A percentile compares a stretch with the other conserved stretches of the same genome.
These are phyloP conservation scores for Hemileia vastatrix DNA, from an alignment of 1,284 basidiomycete genomes.

Conservation along the genomic window DNA sequence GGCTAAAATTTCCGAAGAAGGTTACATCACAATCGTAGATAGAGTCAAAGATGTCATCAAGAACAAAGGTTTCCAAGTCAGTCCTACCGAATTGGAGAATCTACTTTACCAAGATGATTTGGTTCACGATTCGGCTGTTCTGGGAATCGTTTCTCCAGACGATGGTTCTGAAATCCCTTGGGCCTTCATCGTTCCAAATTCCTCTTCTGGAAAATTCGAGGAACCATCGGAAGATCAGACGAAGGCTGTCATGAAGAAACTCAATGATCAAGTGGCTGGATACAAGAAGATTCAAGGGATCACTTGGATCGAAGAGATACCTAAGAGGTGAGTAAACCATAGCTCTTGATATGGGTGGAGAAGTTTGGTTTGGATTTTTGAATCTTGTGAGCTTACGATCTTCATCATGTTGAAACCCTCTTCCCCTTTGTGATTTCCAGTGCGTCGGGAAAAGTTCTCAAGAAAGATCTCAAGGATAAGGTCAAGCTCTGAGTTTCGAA, in stretches of 20 bases:
- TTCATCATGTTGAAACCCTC: no score
- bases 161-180: conserved; percentile 33
- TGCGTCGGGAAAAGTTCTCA: no score
- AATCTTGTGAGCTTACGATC: no score
- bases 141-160: conserved; percentile 27
- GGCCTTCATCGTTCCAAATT: conserved; percentile 16
- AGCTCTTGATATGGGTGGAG: neutral
- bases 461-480: no score
- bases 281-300: conserved; percentile 39
- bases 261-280: conserved; percentile 35
- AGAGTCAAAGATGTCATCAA: neutral
- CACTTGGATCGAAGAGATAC: conserved; percentile 36
- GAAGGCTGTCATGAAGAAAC: conserved; percentile 25
- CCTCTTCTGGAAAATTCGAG: conserved; percentile 28
- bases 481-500: no score
- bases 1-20: neutral
- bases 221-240: conserved; percentile 5
- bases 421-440: no score
- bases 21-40: neutral
- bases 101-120: conserved; percentile 21
- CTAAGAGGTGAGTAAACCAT: conserved; percentile 26
- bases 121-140: conserved; percentile 33
- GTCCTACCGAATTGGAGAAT: neutral
- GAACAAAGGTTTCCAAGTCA: neutral
- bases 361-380: no score